Evolutionary conservation across 768 basidiomycete species (phyloP).

Genomic region (Clavaria fumosa): DNA sequence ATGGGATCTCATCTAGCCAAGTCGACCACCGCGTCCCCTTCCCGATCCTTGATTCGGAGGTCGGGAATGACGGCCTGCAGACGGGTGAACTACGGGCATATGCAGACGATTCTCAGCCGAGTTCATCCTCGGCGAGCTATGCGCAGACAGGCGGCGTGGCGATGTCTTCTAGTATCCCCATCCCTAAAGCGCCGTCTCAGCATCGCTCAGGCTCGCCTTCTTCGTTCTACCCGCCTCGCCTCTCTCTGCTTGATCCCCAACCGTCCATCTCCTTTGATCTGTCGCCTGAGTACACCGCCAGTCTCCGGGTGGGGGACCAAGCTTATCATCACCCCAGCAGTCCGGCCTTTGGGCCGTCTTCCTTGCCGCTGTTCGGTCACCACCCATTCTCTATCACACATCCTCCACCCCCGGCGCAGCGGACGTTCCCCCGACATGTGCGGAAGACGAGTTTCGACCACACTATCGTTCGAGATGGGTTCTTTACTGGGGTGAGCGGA

Average conservation of each 20-base stretch:
- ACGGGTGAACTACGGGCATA: too few relatives aligned
- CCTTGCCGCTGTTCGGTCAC: conserved; percentile 56
- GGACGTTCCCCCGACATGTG: conserved; percentile 67
- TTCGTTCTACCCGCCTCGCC: too few relatives aligned
- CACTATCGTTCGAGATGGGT: conserved; percentile 58
- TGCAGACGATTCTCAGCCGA: too few relatives aligned
- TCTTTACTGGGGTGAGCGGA: conserved; percentile 41
- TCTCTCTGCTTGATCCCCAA: too few relatives aligned
- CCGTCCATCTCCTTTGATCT: too few relatives aligned
- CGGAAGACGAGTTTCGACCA: conserved; percentile 94
- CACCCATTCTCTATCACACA: conserved; percentile 35
- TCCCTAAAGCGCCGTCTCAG: conserved; percentile 29
- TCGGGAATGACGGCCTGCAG: too few relatives aligned
- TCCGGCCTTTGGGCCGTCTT: conserved; percentile 48
- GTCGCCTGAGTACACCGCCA: too few relatives aligned
- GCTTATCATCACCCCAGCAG: conserved; percentile 26
- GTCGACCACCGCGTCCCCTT: conserved; percentile 34
- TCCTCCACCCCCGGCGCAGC: conserved; percentile 24
- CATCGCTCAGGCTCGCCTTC: too few relatives aligned
- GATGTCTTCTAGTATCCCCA: conserved; percentile 22
- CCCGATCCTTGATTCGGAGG: too few relatives aligned
- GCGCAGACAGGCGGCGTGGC: conserved; percentile 8
- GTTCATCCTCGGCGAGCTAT: neutral
- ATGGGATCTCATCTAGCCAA: conserved; percentile 17
- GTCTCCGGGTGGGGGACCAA: conserved; percentile 16